Evolutionary conservation across 805 yeast genomes (phyloP), one percentile per base, ranked within the genome.

Genomic region (Metschnikowia henanensis): DNA sequence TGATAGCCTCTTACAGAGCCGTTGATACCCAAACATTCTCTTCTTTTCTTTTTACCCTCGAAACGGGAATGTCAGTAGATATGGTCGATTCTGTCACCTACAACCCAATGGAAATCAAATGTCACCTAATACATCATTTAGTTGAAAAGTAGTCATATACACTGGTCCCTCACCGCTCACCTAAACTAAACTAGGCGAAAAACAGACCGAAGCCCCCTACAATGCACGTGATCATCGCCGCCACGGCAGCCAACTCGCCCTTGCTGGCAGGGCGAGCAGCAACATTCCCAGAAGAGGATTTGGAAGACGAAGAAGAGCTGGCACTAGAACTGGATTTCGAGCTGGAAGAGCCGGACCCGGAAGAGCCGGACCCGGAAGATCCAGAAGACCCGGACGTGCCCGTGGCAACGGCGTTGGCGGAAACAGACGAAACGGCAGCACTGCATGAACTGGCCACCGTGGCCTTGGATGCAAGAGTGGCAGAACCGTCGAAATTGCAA

Each of bases 401-500:
- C 22, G 54, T 39, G 13, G 51, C 49, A 15, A 41, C 41, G 15
- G 57, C 43, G 39, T 53, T 43, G 28, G 51, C 49, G 7, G 56
- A 47, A 18, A 53, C 56, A 6, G 52, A 47, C 4, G 57, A 50
- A 15, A 50, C 30, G n/a, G 45, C 45, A 10, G 66, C 50, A 5
- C 65, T 54, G 48, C 73, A 71, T 0, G 71, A 57, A 23, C 58
- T 42, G 25, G 58, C 64, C n/a, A 63, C 52, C 16, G 42, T 31
- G 19, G 60, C 47, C 6, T 69, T 67, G 34, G 56, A 47, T 40
- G 62, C 60, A 23, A 69, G 49, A 35, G 82, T 57, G 39, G 87
- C 89, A 39, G 87, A 78, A 47, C 92, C 62, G 31, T 20, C 30
- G 38, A 55, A 55, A 46, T 50, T 45, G 37, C 59, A 55, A 2